Percentiles rank a stretch among this genome's conserved stretches.
Conservation (phyloP, 768 basidiomycete genomes). For the Astraeus odoratus region DNA sequence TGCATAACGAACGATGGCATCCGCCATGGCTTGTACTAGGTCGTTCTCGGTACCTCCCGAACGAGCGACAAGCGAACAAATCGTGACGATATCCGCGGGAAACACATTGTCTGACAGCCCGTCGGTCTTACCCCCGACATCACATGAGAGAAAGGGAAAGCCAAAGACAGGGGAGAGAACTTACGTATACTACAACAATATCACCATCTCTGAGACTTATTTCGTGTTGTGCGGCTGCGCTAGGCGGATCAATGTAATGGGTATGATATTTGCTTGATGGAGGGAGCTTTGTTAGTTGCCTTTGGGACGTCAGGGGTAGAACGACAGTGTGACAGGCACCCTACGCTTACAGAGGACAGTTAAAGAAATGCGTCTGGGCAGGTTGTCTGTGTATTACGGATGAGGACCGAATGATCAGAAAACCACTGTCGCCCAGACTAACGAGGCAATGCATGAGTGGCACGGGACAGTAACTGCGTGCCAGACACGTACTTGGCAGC, state of each 20-base stretch:
- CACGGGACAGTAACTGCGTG: background rate
- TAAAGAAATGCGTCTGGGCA: conserved; percentile 28
- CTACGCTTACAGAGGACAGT: conserved; percentile 25
- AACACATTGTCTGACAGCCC: conserved; percentile 56
- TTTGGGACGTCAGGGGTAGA: conserved; percentile 5
- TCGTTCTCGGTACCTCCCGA: conserved; percentile 48
- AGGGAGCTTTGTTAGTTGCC: conserved; percentile 32
- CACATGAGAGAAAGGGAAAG: too few relatives aligned
- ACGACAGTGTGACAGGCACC: background rate
- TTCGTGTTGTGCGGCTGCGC: conserved; percentile 38
- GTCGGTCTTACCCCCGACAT: too few relatives aligned
- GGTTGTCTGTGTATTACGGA: conserved; percentile 46
- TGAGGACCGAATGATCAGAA: conserved; percentile 62
- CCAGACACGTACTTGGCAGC: conserved; percentile 62
- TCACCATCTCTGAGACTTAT: conserved; percentile 47
- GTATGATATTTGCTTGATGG: conserved; percentile 5
- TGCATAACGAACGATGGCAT: conserved; percentile 65
- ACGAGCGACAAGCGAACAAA: conserved; percentile 61
- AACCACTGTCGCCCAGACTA: conserved; percentile 79
- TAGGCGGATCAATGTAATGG: conserved; percentile 31
- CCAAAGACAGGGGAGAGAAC: conserved; percentile 12
- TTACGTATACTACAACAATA: conserved; percentile 43
- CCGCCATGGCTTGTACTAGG: conserved; percentile 65
- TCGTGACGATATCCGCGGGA: conserved; percentile 58
- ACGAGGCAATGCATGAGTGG: conserved; percentile 6